A percentile compares a stretch with the other conserved stretches of the same genome.
These are phyloP conservation scores for Pleurotus ostreatus DNA, from an alignment of 768 basidiomycete genomes.

Conservation along the genomic window DNA sequence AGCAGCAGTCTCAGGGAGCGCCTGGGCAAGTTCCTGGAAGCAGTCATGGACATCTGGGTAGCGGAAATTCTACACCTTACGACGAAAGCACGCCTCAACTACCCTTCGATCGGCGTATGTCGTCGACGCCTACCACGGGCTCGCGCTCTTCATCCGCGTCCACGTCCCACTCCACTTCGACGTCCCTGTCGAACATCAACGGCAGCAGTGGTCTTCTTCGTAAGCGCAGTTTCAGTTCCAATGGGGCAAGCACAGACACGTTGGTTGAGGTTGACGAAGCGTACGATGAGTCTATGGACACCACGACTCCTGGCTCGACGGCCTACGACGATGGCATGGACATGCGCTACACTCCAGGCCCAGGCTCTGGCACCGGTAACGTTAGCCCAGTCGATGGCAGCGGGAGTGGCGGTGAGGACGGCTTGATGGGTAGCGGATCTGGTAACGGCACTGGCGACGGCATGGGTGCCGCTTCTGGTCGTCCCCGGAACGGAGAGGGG, in stretches of 20 bases:
- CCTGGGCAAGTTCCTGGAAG: conserved; percentile 7
- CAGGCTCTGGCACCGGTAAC: conserved; percentile 43
- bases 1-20: conserved; percentile 18
- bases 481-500: conserved; percentile 8
- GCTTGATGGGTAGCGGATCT: conserved; percentile 6
- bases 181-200: conserved; percentile 46
- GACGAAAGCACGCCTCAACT: conserved; percentile 23
- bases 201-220: conserved; percentile 47
- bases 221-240: conserved; percentile 63
- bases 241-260: conserved; percentile 23
- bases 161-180: conserved; percentile 40
- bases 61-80: conserved; percentile 20
- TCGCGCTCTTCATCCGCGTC: conserved; percentile 12
- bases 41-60: conserved; percentile 1
- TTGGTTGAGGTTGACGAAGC: conserved; percentile 22
- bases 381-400: conserved; percentile 40
- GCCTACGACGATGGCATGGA: conserved; percentile 4
- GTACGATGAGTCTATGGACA: conserved; percentile 36
- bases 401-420: conserved; percentile 25
- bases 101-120: conserved; percentile 19
- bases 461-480: conserved; percentile 13
- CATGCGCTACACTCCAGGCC: conserved; percentile 10
- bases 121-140: conserved; percentile 24
- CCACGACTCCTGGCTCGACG: conserved; percentile 27
- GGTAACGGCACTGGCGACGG: conserved; percentile 15